These are phyloP conservation scores for sorghum (Sorghum bicolor) DNA, from an alignment of 176 grass and related monocot species.

Conservation along the genomic window DNA sequence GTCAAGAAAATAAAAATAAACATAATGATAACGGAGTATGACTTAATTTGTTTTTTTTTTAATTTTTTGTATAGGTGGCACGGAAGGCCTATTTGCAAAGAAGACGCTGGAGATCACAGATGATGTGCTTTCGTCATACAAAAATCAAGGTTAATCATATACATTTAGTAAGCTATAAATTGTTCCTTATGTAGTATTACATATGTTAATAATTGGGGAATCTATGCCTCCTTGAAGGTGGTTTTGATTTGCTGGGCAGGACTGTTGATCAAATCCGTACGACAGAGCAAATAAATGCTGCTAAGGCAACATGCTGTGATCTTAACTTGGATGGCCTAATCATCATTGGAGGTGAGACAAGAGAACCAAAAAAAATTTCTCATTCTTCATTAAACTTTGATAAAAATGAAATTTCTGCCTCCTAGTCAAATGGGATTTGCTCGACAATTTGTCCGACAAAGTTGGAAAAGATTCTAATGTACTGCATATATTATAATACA, in stretches of 20 bases:
- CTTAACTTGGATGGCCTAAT: constrained; percentile 37
- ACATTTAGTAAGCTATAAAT: not conserved
- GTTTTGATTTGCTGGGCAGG: constrained; percentile 53
- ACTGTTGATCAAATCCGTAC: constrained; percentile 50
- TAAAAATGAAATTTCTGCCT: not conserved
- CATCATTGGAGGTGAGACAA: constrained; percentile 46
- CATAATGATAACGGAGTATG: not conserved
- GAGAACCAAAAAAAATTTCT: not conserved
- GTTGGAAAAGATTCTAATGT: not conserved
- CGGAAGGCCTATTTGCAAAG: constrained; percentile 48
- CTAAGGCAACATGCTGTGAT: constrained; percentile 33
- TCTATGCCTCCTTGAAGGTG: constrained; percentile 34
- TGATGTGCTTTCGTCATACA: constrained; percentile 19
- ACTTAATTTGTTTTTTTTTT: not conserved
- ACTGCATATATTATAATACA: not conserved
- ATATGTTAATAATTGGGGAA: not conserved
- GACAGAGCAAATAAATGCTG: constrained; percentile 41
- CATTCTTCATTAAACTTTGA: not conserved
- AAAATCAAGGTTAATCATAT: constrained; percentile 10
- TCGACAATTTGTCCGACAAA: not conserved
- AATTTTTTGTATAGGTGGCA: constrained; percentile 31
- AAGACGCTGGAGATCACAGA: constrained; percentile 27
- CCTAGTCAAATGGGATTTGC: not conserved
- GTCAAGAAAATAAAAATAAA: not conserved
- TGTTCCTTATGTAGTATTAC: not conserved